These are phyloP conservation scores for Backusella macrospora DNA, from an alignment of 192 early-diverging fungal genomes.

Conservation along the genomic window DNA sequence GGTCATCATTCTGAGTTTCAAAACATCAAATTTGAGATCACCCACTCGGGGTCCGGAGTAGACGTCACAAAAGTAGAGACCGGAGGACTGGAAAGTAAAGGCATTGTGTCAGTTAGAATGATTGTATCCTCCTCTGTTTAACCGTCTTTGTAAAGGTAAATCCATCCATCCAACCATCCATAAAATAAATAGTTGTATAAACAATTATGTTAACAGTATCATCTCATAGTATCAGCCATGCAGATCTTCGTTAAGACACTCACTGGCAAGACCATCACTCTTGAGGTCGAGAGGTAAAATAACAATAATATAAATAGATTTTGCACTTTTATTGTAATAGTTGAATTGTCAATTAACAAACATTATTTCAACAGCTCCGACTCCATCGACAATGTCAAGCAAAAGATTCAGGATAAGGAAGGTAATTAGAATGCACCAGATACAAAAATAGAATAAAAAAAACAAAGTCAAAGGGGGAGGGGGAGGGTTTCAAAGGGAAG, in stretches of 20 bases:
- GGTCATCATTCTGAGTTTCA: not conserved
- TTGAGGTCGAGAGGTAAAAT: slow-evolving; percentile 58
- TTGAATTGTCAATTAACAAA: not conserved
- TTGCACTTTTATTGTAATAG: not conserved
- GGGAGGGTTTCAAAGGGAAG: not conserved
- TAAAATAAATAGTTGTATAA: not conserved
- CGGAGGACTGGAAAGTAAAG: slow-evolving; percentile 12
- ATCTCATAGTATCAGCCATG: slow-evolving; percentile 44
- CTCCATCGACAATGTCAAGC: slow-evolving; percentile 65
- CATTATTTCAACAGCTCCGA: slow-evolving; percentile 38
- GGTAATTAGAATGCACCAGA: slow-evolving; percentile 30
- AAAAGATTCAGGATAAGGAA: slow-evolving; percentile 63
- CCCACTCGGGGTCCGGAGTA: not conserved
- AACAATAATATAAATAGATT: not conserved
- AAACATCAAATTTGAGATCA: not conserved
- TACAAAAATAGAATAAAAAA: no score
- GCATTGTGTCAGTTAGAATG: not conserved
- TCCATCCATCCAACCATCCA: slow-evolving; percentile 37
- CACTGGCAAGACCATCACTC: slow-evolving; percentile 68
- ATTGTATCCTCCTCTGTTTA: slow-evolving; percentile 25
- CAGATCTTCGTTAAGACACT: slow-evolving; percentile 71
- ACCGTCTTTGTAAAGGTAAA: slow-evolving; percentile 26
- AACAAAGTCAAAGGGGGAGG: no score
- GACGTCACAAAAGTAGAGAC: slow-evolving; percentile 10
- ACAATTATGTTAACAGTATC: not conserved